Evolutionary conservation across 805 yeast species (phyloP).

Genomic region (Kluyveromyces dobzhanskii): DNA sequence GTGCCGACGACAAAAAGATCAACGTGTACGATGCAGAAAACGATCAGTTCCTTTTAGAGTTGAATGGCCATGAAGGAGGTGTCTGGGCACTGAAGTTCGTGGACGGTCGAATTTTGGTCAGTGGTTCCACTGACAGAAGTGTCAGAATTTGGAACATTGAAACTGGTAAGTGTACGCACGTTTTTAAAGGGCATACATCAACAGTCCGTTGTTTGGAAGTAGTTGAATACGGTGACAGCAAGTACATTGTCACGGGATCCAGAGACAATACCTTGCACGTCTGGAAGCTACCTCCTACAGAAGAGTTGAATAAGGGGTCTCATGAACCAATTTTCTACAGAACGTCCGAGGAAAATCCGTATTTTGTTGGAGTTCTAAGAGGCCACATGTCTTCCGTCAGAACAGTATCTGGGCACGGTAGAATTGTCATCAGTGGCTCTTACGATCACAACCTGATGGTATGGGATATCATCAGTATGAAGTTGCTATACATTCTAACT

Average conservation of each 20-base stretch:
- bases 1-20: slow-evolving; percentile 80
- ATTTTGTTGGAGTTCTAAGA: slow-evolving; percentile 54
- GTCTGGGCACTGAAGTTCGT: slow-evolving; percentile 97
- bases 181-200: slow-evolving; percentile 85
- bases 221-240: slow-evolving; percentile 55
- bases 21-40: slow-evolving; percentile 71
- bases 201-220: slow-evolving; percentile 90
- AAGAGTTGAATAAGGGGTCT: slow-evolving; percentile 24
- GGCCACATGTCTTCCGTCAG: slow-evolving; percentile 82
- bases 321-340: slow-evolving; percentile 27
- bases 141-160: slow-evolving; percentile 89
- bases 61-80: slow-evolving; percentile 92
- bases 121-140: slow-evolving; percentile 92
- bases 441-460: slow-evolving; percentile 86
- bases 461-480: slow-evolving; percentile 77
- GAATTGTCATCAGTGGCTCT: slow-evolving; percentile 78
- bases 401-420: slow-evolving; percentile 79
- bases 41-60: slow-evolving; percentile 53
- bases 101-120: slow-evolving; percentile 59
- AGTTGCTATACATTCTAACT: slow-evolving; percentile 60
- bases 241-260: slow-evolving; percentile 78
- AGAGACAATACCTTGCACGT: slow-evolving; percentile 78
- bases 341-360: slow-evolving; percentile 42
- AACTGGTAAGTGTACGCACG: slow-evolving; percentile 81
- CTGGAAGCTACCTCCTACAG: slow-evolving; percentile 65